A percentile compares a stretch with the other conserved stretches of the same genome.
Conservation (phyloP, 2,329 filamentous ascomycete genomes). For the Alternaria angustiovoidea region DNA sequence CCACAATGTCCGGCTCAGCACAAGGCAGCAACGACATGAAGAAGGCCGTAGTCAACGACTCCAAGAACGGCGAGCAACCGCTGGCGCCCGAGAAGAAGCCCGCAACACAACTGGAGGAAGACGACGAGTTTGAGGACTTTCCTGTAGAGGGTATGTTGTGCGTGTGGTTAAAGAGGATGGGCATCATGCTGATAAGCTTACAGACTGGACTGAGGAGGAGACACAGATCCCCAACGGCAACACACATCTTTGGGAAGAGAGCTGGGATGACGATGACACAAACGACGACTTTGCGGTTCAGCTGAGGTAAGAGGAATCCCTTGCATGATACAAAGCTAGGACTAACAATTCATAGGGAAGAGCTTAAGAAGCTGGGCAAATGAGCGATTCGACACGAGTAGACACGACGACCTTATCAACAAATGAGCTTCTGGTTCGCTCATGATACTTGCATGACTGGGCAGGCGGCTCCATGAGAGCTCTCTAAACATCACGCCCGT, state of each 20-base stretch:
- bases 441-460: neutral
- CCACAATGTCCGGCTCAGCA: constrained; percentile 59
- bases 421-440: neutral
- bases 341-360: constrained; percentile 67
- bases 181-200: constrained; percentile 16
- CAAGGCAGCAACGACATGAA: constrained; percentile 50
- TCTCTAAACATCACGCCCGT: constrained; percentile 1
- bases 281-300: constrained; percentile 96
- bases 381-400: constrained; percentile 21
- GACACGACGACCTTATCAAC: neutral
- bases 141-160: constrained; percentile 80
- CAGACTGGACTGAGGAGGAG: constrained; percentile 91
- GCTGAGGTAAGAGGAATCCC: constrained; percentile 73
- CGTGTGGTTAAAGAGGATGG: neutral
- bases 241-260: constrained; percentile 97
- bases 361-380: constrained; percentile 93
- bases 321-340: neutral
- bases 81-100: constrained; percentile 65
- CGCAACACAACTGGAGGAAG: constrained; percentile 81
- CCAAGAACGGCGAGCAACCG: constrained; percentile 53
- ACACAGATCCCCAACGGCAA: constrained; percentile 80
- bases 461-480: neutral
- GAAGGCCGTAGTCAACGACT: constrained; percentile 51
- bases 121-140: constrained; percentile 99
- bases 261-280: constrained; percentile 98